Conservation (phyloP, 768 basidiomycete species). For the Kwoniella dejecticola region DNA sequence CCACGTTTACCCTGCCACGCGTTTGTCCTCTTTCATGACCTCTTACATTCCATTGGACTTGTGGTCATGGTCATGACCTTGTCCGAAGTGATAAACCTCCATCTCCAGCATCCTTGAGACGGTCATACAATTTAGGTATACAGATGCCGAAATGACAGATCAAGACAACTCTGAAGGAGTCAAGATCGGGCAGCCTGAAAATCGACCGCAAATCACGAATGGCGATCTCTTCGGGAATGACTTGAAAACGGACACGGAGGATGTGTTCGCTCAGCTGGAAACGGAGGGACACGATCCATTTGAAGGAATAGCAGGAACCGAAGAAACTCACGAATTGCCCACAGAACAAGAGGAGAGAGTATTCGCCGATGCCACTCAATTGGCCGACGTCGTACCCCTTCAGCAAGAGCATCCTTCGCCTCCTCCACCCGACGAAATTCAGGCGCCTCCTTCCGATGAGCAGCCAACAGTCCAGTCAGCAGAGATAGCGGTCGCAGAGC, state of each 20-base stretch:
- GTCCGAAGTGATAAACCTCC: no score
- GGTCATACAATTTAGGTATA: no score
- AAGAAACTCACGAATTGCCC: not conserved
- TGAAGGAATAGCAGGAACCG: not conserved
- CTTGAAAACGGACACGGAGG: not conserved
- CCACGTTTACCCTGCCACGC: not conserved
- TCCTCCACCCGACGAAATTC: conserved; percentile 2
- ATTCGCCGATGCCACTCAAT: conserved; percentile 11
- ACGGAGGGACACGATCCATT: conserved; percentile 8
- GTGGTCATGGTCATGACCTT: no score
- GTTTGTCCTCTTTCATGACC: no score
- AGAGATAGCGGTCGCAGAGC: no score
- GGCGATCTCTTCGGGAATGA: conserved; percentile 15
- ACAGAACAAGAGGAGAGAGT: not conserved
- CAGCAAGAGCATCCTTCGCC: conserved; percentile 10
- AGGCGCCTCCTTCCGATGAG: conserved; percentile 10
- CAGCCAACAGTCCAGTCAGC: no score
- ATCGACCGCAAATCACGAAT: not conserved
- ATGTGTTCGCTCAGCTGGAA: conserved; percentile 23
- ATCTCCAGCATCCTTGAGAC: no score
- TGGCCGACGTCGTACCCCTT: not conserved
- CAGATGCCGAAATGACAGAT: not conserved
- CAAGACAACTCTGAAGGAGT: not conserved
- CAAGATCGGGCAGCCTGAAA: not conserved
- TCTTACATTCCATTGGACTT: no score